Evolutionary conservation across 768 basidiomycete genomes (phyloP), one percentile per base, ranked within the genome.

Genomic region (Boletellus sp.): DNA sequence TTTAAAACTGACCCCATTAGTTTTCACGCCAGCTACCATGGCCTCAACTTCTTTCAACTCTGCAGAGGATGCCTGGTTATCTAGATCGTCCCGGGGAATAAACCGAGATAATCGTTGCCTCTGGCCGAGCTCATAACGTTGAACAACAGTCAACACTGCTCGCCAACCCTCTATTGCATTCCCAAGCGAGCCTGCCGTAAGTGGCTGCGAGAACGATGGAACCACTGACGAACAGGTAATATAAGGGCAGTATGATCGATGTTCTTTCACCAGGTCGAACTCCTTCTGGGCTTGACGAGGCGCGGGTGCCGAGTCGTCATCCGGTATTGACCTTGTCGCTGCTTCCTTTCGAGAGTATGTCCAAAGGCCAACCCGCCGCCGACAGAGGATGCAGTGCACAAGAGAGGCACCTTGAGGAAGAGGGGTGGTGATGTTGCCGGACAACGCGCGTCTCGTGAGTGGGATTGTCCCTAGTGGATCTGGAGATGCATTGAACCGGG

Each of bases 231-330:
- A 87, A 13, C 78, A 77, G 32, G 85, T 82, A 24, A 88, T 78
- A 53, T 90, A 92, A n/a, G 90, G 90, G 56, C 90, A 92, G 57
- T 87, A 90, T 3, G 87, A 85, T 23, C 90, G 78, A 62, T 92
- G 90, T 65, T 93, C 90, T 59, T 83, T 85, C 41, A 90, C 65
- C 33, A 91, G 61, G 62, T 93, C 89, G 46, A 92, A 81, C 19
- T 78, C 78, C 45, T 87, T 70, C 36, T 61, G 58, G 16, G 57
- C 60, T 45, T 51, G 63, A 11, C 12, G 44, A 24, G 45, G 42
- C n/a, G 68, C 55, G 12, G 67, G 56, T 45, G 58, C 16, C 39
- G 47, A 26, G 48, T 51, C 57, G 52, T 48, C 56, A 45, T 38
- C 41, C 35, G 51, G 60, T 7, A 6, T 47, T 13, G 43, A 51